Evolutionary conservation across 2,329 filamentous ascomycete genomes (phyloP).

Genomic region (Phoma herbarum): DNA sequence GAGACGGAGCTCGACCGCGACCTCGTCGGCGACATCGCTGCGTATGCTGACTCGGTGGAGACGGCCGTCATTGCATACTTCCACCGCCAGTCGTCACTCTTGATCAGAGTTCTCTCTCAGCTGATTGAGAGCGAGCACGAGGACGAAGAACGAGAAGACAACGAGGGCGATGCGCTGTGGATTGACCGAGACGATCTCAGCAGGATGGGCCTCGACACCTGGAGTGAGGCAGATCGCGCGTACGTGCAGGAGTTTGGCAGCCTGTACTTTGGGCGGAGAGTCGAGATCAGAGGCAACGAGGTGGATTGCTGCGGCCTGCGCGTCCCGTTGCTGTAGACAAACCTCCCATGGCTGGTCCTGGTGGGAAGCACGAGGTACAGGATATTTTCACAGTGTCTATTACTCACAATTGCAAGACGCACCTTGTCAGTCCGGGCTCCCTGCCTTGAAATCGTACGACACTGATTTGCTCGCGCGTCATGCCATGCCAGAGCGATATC

Average conservation of each 20-base stretch:
- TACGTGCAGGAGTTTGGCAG: conserved; percentile 71
- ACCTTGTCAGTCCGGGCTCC: background rate
- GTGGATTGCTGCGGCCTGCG: conserved; percentile 77
- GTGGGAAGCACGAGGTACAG: background rate
- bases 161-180: conserved; percentile 53
- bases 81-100: conserved; percentile 74
- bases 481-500: conserved; percentile 4
- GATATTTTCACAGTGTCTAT: background rate
- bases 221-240: conserved; percentile 74
- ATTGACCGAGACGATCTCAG: conserved; percentile 72
- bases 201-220: conserved; percentile 79
- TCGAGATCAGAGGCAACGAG: conserved; percentile 72
- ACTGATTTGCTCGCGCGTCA: conserved; percentile 3
- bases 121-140: conserved; percentile 64
- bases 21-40: conserved; percentile 55
- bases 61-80: conserved; percentile 83
- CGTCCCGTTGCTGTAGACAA: conserved; percentile 54
- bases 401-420: background rate
- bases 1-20: conserved; percentile 62
- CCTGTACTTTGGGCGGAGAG: conserved; percentile 72
- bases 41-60: conserved; percentile 62
- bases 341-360: conserved; percentile 6
- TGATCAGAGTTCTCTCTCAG: conserved; percentile 69
- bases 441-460: conserved; percentile 6
- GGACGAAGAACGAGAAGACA: conserved; percentile 48